These are phyloP conservation scores for Nakataea oryzae DNA, from an alignment of 2,329 filamentous ascomycete species.

Conservation along the genomic window DNA sequence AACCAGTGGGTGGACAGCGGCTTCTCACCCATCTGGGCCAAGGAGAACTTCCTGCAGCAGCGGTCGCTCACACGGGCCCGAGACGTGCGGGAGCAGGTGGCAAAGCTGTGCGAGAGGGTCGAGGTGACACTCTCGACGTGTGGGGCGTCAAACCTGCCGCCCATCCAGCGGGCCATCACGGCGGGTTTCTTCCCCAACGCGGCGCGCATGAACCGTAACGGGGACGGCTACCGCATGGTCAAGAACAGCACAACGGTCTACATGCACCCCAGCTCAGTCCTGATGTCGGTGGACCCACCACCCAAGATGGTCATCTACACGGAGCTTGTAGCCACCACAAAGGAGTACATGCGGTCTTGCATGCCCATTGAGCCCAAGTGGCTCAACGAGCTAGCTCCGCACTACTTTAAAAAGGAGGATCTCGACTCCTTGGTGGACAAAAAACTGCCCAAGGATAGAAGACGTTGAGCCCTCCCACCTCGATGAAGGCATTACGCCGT, in stretches of 20 bases:
- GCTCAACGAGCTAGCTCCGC: constrained; percentile 83
- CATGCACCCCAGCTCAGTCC: constrained; percentile 78
- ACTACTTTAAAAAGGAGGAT: constrained; percentile 90
- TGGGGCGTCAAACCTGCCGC: constrained; percentile 60
- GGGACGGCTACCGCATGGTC: constrained; percentile 81
- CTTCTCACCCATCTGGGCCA: constrained; percentile 77
- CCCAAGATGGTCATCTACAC: constrained; percentile 80
- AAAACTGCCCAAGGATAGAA: constrained; percentile 36
- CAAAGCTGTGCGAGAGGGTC: constrained; percentile 85
- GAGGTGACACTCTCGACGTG: constrained; percentile 65
- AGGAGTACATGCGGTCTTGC: constrained; percentile 86
- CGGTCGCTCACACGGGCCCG: constrained; percentile 78
- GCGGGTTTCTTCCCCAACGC: constrained; percentile 94
- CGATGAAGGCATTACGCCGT: too few relatives aligned
- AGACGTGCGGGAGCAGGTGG: constrained; percentile 86
- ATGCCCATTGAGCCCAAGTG: constrained; percentile 78
- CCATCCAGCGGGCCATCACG: constrained; percentile 80
- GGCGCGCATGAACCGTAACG: constrained; percentile 69
- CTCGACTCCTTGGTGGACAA: constrained; percentile 72
- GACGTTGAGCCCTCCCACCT: not conserved
- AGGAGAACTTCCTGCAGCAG: constrained; percentile 91
- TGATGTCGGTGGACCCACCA: constrained; percentile 68
- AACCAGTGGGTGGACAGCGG: constrained; percentile 92
- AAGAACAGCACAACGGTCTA: constrained; percentile 85
- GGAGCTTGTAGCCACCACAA: constrained; percentile 70